Conservation (phyloP, 1,139 yeast genomes). For the Taphrina communis region DNA sequence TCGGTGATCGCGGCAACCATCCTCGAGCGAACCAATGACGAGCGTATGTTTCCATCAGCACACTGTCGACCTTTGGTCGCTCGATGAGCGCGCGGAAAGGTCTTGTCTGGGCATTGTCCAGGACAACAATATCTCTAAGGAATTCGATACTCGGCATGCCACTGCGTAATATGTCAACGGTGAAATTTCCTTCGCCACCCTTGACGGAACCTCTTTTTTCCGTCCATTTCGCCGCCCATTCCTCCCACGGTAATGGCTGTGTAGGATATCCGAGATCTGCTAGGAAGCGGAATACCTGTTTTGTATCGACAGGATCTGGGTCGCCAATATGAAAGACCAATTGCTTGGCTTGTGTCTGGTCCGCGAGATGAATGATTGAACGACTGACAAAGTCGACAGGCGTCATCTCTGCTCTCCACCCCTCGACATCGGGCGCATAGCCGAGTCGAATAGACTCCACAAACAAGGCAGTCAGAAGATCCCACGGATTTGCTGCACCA, state of each 20-base stretch:
- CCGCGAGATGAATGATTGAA: slow-evolving; percentile 19
- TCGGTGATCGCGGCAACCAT: slow-evolving; percentile 26
- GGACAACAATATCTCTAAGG: slow-evolving; percentile 22
- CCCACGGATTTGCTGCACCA: slow-evolving; percentile 94
- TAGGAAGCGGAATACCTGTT: slow-evolving; percentile 9
- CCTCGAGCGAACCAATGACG: slow-evolving; percentile 33
- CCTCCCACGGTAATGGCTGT: slow-evolving; percentile 34
- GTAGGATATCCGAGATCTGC: slow-evolving; percentile 29
- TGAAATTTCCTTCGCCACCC: slow-evolving; percentile 27
- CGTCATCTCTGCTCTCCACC: slow-evolving; percentile 52
- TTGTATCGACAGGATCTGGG: slow-evolving; percentile 26
- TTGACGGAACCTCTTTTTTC: slow-evolving; percentile 29
- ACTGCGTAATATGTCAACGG: slow-evolving; percentile 28
- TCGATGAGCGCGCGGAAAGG: slow-evolving; percentile 25
- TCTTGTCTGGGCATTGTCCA: slow-evolving; percentile 29
- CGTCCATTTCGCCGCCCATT: slow-evolving; percentile 17
- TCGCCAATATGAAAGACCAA: slow-evolving; percentile 31
- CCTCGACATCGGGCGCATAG: slow-evolving; percentile 77
- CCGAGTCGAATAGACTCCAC: slow-evolving; percentile 94
- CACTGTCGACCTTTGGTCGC: slow-evolving; percentile 29
- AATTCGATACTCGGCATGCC: slow-evolving; percentile 33
- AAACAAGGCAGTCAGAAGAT: slow-evolving; percentile 88
- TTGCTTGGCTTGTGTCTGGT: slow-evolving; percentile 27
- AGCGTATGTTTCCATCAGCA: slow-evolving; percentile 24
- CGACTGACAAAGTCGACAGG: slow-evolving; percentile 35